Conservation (phyloP, 257 asterid species). For the Buddleja alternifolia region DNA sequence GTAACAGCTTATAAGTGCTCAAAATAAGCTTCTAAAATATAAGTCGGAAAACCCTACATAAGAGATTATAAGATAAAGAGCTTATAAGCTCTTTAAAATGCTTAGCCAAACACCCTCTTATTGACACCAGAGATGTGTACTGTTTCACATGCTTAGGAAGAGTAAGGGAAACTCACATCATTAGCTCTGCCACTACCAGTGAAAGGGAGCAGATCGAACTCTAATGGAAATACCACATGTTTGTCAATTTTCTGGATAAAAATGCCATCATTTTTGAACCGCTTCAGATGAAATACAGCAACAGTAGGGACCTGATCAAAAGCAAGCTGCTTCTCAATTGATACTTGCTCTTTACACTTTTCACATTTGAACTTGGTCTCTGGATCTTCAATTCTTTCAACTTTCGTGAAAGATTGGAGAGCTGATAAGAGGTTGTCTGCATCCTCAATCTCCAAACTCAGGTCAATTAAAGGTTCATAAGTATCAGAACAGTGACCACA, state of each 20-base stretch:
- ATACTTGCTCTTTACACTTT: slow-evolving; percentile 75
- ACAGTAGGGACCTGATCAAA: slow-evolving; percentile 73
- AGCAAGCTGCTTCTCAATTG: slow-evolving; percentile 76
- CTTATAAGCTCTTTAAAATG: too few species aligned
- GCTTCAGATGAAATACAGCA: slow-evolving; percentile 82
- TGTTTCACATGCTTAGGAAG: slow-evolving; percentile 24
- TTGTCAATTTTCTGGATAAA: slow-evolving; percentile 81
- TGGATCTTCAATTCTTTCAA: slow-evolving; percentile 79
- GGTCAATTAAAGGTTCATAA: slow-evolving; percentile 77
- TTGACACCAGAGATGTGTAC: not conserved
- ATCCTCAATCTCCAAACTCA: slow-evolving; percentile 90
- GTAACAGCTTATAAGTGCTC: too few species aligned
- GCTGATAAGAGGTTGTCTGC: slow-evolving; percentile 58
- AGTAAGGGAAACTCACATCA: slow-evolving; percentile 48
- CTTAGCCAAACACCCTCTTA: too few species aligned
- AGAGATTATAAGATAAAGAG: too few species aligned
- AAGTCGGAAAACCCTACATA: too few species aligned
- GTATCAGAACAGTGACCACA: slow-evolving; percentile 86
- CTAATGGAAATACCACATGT: slow-evolving; percentile 70
- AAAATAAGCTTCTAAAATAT: too few species aligned
- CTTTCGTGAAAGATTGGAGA: slow-evolving; percentile 85
- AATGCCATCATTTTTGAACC: slow-evolving; percentile 81
- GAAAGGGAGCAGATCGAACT: slow-evolving; percentile 71
- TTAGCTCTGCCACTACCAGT: slow-evolving; percentile 38
- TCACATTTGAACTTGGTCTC: slow-evolving; percentile 86